Conservation (phyloP, 2,329 filamentous ascomycete genomes). For the Hymenoscyphus repandus region DNA sequence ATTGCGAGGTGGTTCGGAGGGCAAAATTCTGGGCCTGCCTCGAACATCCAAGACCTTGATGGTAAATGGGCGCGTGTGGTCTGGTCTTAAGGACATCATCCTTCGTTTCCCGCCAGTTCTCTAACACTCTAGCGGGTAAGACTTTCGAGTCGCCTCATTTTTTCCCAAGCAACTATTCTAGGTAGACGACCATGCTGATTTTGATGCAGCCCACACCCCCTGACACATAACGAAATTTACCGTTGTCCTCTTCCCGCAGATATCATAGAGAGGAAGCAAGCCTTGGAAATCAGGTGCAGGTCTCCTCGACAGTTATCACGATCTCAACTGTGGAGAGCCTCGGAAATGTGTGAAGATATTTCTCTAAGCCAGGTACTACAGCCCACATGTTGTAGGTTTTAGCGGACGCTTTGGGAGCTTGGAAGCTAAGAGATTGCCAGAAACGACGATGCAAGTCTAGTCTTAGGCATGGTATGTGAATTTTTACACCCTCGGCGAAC, state of each 20-base stretch:
- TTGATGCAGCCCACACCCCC: too few relatives aligned
- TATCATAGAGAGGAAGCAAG: constrained; percentile 9
- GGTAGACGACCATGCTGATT: background rate
- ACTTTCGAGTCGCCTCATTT: background rate
- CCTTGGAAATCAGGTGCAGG: constrained; percentile 11
- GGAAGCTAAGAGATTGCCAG: constrained; percentile 1
- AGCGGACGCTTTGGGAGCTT: background rate
- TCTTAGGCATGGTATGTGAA: background rate
- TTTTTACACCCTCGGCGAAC: constrained; percentile 9
- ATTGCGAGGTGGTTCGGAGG: too few relatives aligned
- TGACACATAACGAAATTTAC: background rate
- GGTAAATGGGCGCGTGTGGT: too few relatives aligned
- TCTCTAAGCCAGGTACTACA: constrained; percentile 11
- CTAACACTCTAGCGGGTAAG: background rate
- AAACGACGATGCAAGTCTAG: constrained; percentile 4
- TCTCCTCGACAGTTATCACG: constrained; percentile 8
- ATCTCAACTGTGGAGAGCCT: constrained; percentile 4
- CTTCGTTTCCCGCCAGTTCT: too few relatives aligned
- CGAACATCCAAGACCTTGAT: too few relatives aligned
- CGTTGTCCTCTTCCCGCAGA: background rate
- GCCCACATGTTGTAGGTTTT: constrained; percentile 3
- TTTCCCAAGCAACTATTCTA: background rate
- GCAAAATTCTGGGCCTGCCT: too few relatives aligned
- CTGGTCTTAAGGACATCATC: too few relatives aligned
- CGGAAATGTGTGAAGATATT: constrained; percentile 9